Conservation (phyloP, 208 protist species). For the Crithidia expoeki region DNA sequence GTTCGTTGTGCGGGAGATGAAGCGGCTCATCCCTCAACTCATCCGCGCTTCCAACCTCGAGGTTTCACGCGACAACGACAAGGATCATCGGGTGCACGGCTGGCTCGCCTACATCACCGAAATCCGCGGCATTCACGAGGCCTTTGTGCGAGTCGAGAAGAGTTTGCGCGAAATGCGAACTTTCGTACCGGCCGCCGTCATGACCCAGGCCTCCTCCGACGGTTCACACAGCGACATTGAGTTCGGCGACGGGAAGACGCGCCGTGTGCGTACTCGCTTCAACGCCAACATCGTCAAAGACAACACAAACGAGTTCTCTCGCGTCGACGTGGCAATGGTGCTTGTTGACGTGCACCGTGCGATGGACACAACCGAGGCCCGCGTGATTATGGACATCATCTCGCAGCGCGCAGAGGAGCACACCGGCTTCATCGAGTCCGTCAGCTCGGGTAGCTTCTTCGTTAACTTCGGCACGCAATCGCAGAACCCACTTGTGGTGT, state of each 20-base stretch:
- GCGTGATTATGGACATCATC: constrained; percentile 44
- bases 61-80: constrained; percentile 36
- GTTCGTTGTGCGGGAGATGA: constrained; percentile 49
- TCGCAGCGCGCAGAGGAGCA: constrained; percentile 41
- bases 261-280: constrained; percentile 46
- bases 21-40: constrained; percentile 55
- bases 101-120: constrained; percentile 47
- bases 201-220: constrained; percentile 37
- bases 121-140: constrained; percentile 45
- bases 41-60: constrained; percentile 59
- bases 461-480: constrained; percentile 76
- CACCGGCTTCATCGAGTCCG: constrained; percentile 59
- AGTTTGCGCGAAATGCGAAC: constrained; percentile 58
- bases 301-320: constrained; percentile 58
- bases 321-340: constrained; percentile 55
- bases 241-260: constrained; percentile 27
- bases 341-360: constrained; percentile 54
- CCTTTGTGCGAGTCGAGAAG: constrained; percentile 42
- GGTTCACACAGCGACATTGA: constrained; percentile 22
- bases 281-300: constrained; percentile 77
- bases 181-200: constrained; percentile 50
- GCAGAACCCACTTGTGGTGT: constrained; percentile 57
- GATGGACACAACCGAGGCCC: constrained; percentile 26
- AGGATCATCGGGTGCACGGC: constrained; percentile 27
- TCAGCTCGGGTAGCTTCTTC: constrained; percentile 54